Evolutionary conservation across 1,284 basidiomycete genomes (phyloP).

Genomic region (Nidula niveotomentosa): DNA sequence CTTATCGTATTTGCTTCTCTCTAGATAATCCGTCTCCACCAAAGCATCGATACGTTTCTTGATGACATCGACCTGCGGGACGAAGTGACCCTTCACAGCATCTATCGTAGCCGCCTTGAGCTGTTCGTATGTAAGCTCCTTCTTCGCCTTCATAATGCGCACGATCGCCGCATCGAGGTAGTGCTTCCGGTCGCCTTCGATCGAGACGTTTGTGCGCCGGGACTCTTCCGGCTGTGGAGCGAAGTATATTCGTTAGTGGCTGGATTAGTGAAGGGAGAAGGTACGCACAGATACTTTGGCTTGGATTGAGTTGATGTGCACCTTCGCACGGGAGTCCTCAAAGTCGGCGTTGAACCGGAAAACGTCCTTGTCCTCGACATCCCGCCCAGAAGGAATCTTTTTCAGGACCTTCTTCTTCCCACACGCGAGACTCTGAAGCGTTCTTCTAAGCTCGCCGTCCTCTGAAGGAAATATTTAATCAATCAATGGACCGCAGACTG

Average conservation of each 20-base stretch:
- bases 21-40: slow-evolving; percentile 87
- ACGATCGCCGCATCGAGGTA: slow-evolving; percentile 94
- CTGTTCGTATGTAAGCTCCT: slow-evolving; percentile 76
- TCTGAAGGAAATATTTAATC: slow-evolving; percentile 39
- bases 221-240: slow-evolving; percentile 78
- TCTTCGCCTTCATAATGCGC: slow-evolving; percentile 91
- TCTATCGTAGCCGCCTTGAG: slow-evolving; percentile 80
- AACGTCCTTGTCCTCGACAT: slow-evolving; percentile 76
- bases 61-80: slow-evolving; percentile 72
- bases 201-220: slow-evolving; percentile 77
- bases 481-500: neutral
- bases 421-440: slow-evolving; percentile 90
- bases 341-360: slow-evolving; percentile 88
- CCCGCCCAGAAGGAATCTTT: slow-evolving; percentile 80
- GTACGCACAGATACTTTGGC: slow-evolving; percentile 80
- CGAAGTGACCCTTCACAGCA: slow-evolving; percentile 79
- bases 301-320: slow-evolving; percentile 97
- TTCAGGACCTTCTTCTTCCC: slow-evolving; percentile 88
- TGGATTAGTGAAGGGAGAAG: slow-evolving; percentile 1
- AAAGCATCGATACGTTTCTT: slow-evolving; percentile 82
- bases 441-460: slow-evolving; percentile 74
- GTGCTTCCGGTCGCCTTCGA: slow-evolving; percentile 85
- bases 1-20: slow-evolving; percentile 70
- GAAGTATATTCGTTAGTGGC: neutral
- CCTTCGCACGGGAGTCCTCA: slow-evolving; percentile 74